Evolutionary conservation across 192 early-diverging fungal species (phyloP), one percentile per base, ranked within the genome.

Genomic region (Polychytrium aggregatum): DNA sequence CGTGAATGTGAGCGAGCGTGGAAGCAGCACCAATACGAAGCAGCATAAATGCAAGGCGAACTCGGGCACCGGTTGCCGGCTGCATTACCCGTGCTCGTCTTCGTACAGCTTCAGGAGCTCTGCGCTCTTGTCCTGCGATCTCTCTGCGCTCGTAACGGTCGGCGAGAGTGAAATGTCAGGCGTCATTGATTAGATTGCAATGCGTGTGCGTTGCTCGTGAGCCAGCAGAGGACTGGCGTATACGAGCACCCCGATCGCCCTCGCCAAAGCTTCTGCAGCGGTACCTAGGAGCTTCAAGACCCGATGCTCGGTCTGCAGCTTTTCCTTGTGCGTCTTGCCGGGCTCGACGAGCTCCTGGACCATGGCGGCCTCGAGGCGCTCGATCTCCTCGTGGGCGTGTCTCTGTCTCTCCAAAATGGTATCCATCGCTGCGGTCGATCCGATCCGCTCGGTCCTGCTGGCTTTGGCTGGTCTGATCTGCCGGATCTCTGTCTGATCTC

Each of bases 301-400:
- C 24, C 80, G 68, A 52, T 92, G 89, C 60, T 96, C 85, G 48
- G 79, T 79, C 18, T 79, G 48, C 24, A 98, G 73, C 42, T 78
- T 71, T 48, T 92, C 87, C 44, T 85, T 79, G 66, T 90, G 84
- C 59, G 82, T 81, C 52, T 84, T 84, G 37, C 84, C 69, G 40
- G 86, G 72, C 22, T 74, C 62, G 53, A 87, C 69, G 57, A 88
- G 80, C 57, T 89, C 79, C 52, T 82, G 72, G 9, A 91, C 89
- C 24, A 83, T 76, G 0, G 87, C 89, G 52, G 86, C 72, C 60
- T 95, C 89, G n/a, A 92, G 54, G 26, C 87, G 81, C 67, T 98
- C 94, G 47, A 90, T 78, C 55, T 91, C 87, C 69, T 98, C 92
- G 58, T 92, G 82, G 20, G 79, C 72, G 37, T 62, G 67, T 11